A percentile compares a stretch with the other conserved stretches of the same genome.
phyloP scores from a whole-genome alignment of 306 rosid genomes.

The Prunus mira region DNA sequence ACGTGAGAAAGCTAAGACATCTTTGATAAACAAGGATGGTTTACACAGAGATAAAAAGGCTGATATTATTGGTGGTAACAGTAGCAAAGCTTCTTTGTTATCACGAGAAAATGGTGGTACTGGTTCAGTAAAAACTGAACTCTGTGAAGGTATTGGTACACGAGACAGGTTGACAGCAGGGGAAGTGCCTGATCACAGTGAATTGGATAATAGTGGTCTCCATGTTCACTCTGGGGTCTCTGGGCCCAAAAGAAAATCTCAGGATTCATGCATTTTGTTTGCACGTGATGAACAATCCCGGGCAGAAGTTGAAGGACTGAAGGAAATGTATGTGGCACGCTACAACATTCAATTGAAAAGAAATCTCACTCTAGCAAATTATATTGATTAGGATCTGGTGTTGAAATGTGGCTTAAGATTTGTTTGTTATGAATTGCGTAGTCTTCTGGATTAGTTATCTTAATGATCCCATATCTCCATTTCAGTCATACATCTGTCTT shows the following conservation, averaged over 20 bases:
- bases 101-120: constrained; percentile 41
- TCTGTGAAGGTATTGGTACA: constrained; percentile 30
- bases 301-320: constrained; percentile 60
- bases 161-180: constrained; percentile 26
- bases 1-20: constrained; percentile 43
- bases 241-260: constrained; percentile 60
- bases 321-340: constrained; percentile 53
- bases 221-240: constrained; percentile 22
- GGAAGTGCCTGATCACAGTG: constrained; percentile 31
- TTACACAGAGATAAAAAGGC: constrained; percentile 31
- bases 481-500: neutral
- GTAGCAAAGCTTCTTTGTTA: constrained; percentile 27
- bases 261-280: constrained; percentile 47
- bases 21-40: constrained; percentile 40
- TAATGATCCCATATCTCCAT: too few species aligned
- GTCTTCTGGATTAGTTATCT: neutral
- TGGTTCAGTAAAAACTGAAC: constrained; percentile 38
- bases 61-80: constrained; percentile 27
- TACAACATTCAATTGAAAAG: neutral
- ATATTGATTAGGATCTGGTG: neutral
- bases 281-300: constrained; percentile 60
- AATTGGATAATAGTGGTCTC: constrained; percentile 44
- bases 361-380: neutral
- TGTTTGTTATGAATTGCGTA: neutral
- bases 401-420: neutral